phyloP scores from a whole-genome alignment of 495 filamentous ascomycete species.

The Aspergillus funiculosus region DNA sequence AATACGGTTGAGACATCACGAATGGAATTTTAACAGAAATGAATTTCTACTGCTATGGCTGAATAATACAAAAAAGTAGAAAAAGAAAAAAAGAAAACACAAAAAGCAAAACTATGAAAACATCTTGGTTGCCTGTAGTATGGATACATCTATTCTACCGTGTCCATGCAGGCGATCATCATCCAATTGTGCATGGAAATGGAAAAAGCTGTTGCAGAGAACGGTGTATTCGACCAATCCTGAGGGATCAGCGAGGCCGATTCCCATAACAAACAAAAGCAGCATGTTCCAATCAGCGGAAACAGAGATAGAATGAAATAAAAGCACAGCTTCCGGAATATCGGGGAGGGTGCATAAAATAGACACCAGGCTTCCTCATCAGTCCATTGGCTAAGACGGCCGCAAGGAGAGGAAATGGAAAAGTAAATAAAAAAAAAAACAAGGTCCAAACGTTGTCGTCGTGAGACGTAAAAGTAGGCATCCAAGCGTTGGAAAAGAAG shows the following conservation, averaged over 20 bases:
- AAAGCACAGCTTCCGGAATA: constrained; percentile 28
- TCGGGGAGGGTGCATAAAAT: constrained; percentile 2
- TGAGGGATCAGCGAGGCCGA: constrained; percentile 1
- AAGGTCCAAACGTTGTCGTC: constrained; percentile 11
- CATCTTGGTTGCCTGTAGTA: constrained; percentile 23
- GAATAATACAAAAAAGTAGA: constrained; percentile 3
- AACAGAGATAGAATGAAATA: constrained; percentile 18
- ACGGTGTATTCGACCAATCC: constrained; percentile 1
- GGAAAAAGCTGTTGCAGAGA: constrained; percentile 6
- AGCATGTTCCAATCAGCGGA: constrained; percentile 14
- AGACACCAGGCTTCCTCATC: constrained; percentile 1
- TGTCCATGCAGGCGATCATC: constrained; percentile 14
- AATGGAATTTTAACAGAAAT: not conserved
- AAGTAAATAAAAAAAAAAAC: constrained; percentile 13
- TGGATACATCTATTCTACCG: constrained; percentile 29
- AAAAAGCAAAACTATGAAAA: constrained; percentile 5
- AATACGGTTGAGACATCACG: not conserved
- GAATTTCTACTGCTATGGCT: constrained; percentile 7
- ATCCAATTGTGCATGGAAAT: constrained; percentile 17
- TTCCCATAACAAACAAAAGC: constrained; percentile 11
- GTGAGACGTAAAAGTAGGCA: constrained; percentile 12
- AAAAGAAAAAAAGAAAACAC: constrained; percentile 11
- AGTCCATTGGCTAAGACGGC: not conserved
- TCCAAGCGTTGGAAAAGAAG: constrained; percentile 18
- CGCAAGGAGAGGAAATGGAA: constrained; percentile 12